These are phyloP conservation scores for Syncephalastrum racemosum DNA, from an alignment of 371 early-diverging fungal genomes.

Conservation along the genomic window DNA sequence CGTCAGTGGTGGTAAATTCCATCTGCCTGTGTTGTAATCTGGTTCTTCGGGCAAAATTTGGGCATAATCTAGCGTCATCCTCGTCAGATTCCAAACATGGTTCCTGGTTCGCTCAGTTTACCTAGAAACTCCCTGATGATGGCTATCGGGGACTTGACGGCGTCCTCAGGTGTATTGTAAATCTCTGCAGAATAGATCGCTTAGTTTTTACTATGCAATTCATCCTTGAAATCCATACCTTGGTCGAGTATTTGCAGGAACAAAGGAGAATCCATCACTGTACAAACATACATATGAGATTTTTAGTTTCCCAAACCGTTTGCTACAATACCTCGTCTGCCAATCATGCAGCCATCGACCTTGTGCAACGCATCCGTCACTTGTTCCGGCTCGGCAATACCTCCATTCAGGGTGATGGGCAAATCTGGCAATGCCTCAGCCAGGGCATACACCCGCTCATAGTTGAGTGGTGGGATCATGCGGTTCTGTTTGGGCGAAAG, in stretches of 20 bases:
- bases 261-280: slow-evolving; percentile 3
- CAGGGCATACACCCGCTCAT: slow-evolving; percentile 72
- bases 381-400: slow-evolving; percentile 54
- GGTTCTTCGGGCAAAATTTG: slow-evolving; percentile 14
- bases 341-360: slow-evolving; percentile 78
- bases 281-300: too few relatives aligned
- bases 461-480: slow-evolving; percentile 75
- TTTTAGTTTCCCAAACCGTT: not conserved
- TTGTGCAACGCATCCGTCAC: slow-evolving; percentile 42
- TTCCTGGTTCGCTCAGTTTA: slow-evolving; percentile 11
- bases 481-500: slow-evolving; percentile 87
- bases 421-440: slow-evolving; percentile 64
- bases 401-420: slow-evolving; percentile 81
- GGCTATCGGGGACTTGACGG: slow-evolving; percentile 31
- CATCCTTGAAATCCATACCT: slow-evolving; percentile 10
- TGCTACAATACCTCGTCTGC: slow-evolving; percentile 58
- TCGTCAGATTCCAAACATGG: not conserved
- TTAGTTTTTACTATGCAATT: not conserved
- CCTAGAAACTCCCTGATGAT: slow-evolving; percentile 46
- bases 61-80: slow-evolving; percentile 24
- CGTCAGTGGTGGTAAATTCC: slow-evolving; percentile 31
- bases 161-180: slow-evolving; percentile 25
- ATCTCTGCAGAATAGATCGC: slow-evolving; percentile 15
- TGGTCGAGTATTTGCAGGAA: slow-evolving; percentile 33
- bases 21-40: slow-evolving; percentile 4